Base-by-base conservation (phyloP, 768 basidiomycete genomes). In the Asterophora lycoperdoides region DNA sequence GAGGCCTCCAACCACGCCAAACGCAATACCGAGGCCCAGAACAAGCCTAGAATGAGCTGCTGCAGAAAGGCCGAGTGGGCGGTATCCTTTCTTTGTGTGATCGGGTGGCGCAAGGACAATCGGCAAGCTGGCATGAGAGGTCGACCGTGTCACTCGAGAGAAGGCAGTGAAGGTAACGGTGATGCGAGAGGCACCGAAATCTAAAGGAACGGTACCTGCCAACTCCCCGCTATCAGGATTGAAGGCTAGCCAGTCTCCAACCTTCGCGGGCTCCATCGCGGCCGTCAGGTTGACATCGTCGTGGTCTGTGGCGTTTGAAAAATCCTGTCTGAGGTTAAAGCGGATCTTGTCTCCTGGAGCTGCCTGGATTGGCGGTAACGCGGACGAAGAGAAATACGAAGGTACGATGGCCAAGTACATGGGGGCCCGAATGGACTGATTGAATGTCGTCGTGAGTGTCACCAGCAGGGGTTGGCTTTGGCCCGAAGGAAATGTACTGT, bases 351-450 rank as follows among this genome's bases (percentile, higher is more conserved):
- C 64, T 8, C 79, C 80, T 11, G 77, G 78, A 19, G 72, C 68
- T 33, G 73, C 76, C 41, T 78, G 67, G 41, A 86, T 67, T 17
- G 81, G 72, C 14, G 86, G 79, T 37, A 91, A 66, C 28, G 69
- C 66, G 17, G 79, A 69, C 17, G 69, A 53, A 9, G 76, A 69
- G 69, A 96, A 95, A 63, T 80, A 88, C 3, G 90, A 86, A 3
- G 84, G 76, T 8, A 85, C 80, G 17, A 89, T 63, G 20, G 78
- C 78, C 53, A 97, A 59, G 2, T 79, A 71, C 29, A 94, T 70
- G 53, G 74, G 81, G 15, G 84, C 81, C 15, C 72, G 65, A 50
- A 90, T 56, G 0, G 79, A 76, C 63, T 92, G 85, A 58, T 88
- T 84, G 64, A 85, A 83, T 14, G 70, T 63, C 1, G 87, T 77